Evolutionary conservation across 306 rosid species (phyloP).

Genomic region (Corylus avellana): DNA sequence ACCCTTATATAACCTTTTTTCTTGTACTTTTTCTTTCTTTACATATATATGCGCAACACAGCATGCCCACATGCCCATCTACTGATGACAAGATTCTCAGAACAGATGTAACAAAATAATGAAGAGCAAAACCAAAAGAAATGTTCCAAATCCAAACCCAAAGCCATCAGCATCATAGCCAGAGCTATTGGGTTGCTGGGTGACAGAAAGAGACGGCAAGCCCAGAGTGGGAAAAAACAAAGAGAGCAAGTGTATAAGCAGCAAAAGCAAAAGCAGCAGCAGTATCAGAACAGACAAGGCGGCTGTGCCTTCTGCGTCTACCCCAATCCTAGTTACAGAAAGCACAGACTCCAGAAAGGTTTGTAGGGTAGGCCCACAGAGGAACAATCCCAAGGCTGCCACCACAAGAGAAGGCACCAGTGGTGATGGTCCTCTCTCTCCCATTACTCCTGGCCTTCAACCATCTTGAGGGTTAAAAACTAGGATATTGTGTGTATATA

Average conservation of each 20-base stretch:
- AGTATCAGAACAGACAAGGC: slow-evolving; percentile 23
- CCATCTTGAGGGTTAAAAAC: slow-evolving; percentile 11
- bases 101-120: slow-evolving; percentile 29
- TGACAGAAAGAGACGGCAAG: slow-evolving; percentile 7
- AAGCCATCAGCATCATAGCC: slow-evolving; percentile 30
- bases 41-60: not conserved
- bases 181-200: slow-evolving; percentile 12
- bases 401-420: slow-evolving; percentile 59
- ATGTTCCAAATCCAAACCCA: slow-evolving; percentile 17
- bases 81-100: not conserved
- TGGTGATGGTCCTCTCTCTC: slow-evolving; percentile 68
- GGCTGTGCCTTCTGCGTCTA: slow-evolving; percentile 13
- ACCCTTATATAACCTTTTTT: not conserved
- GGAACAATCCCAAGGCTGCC: slow-evolving; percentile 46
- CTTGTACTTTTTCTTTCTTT: not conserved
- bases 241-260: slow-evolving; percentile 23
- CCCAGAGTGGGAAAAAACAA: slow-evolving; percentile 26
- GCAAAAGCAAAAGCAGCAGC: slow-evolving; percentile 34
- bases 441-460: slow-evolving; percentile 35
- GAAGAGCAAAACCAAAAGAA: slow-evolving; percentile 39
- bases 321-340: slow-evolving; percentile 28
- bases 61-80: not conserved
- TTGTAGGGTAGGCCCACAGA: slow-evolving; percentile 45
- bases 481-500: not conserved
- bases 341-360: slow-evolving; percentile 38